Evolutionary conservation across 441 rosid genomes (phyloP), one percentile per base, ranked within the genome.

Genomic region (Dalechampia spathulata): DNA sequence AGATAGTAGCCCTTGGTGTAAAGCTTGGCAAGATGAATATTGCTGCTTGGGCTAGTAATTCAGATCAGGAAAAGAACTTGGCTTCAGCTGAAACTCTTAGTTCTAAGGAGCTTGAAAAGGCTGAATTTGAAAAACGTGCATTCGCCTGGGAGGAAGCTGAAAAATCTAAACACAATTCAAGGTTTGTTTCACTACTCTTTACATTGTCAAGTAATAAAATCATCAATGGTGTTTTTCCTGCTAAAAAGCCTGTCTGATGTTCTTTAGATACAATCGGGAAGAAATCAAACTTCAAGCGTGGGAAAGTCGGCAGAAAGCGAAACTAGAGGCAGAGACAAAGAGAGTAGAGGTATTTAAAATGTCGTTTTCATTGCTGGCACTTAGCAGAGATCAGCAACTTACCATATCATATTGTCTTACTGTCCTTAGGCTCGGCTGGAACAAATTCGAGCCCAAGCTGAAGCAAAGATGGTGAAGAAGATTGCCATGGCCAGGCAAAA

Each of bases 11-110:
- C 37, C 86, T 93, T 1, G 99, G 99, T 7, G 83, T 87, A 50
- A 86, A 80, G 71, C 82, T 93, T 42, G 99, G 99, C 55, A 93
- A 90, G 84, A 90, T 72, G 86, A 93, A 83, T 62, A 93, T 90
- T 27, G 99, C 97, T n/a, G 95, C 90, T 51, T 93, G 97, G 99
- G 99, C 99, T 14, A 85, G 97, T 66, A 86, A 87, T 79, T 90
- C 73, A 7, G 94, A 83, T 64, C 76, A 71, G 36, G 83, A 73
- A 51, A 85, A 78, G 60, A 75, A 65, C n/a, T 30, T 45, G 36
- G 52, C 77, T 59, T 37, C 67, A 1, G 68, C 19, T 15, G 64
- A 64, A 30, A 30, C 4, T 4, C 4, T 8, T 30, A 30, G 8
- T 39, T 12, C 49, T 16, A 79, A 78, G 68, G 85, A 85, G 68